Conservation (phyloP, 1,284 basidiomycete genomes). For the Vanrija sp. region DNA sequence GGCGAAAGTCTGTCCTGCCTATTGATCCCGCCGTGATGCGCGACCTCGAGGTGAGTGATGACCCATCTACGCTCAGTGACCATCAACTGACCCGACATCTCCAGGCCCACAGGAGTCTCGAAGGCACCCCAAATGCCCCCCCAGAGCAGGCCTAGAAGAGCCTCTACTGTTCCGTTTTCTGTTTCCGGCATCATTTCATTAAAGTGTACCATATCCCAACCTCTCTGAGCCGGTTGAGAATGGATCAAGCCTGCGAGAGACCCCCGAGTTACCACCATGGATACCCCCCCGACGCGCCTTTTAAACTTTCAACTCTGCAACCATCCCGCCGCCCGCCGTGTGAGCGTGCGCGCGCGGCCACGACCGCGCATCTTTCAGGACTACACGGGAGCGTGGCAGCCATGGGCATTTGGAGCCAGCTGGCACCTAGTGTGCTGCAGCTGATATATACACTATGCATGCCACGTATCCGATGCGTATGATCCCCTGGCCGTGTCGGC, state of each 20-base stretch:
- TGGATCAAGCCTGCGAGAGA: constrained; percentile 9
- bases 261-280: constrained; percentile 5
- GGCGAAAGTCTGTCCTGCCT: constrained; percentile 47
- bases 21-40: constrained; percentile 83
- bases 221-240: constrained; percentile 5
- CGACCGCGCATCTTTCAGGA: background rate
- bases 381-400: no score
- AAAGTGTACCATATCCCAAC: constrained; percentile 8
- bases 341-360: background rate
- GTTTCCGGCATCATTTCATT: constrained; percentile 6
- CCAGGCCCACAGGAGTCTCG: constrained; percentile 25
- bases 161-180: background rate
- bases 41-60: constrained; percentile 73
- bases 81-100: background rate
- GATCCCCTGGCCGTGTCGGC: no score
- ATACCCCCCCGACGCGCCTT: constrained; percentile 2
- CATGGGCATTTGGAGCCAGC: no score
- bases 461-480: constrained; percentile 8
- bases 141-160: constrained; percentile 5
- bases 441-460: constrained; percentile 25
- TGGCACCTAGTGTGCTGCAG: background rate
- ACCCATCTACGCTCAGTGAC: no score
- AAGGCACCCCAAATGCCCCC: constrained; percentile 5
- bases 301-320: background rate
- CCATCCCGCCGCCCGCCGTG: background rate